These are phyloP conservation scores for Hirsutella rhossiliensis DNA, from an alignment of 2,329 filamentous ascomycete genomes.

Conservation along the genomic window DNA sequence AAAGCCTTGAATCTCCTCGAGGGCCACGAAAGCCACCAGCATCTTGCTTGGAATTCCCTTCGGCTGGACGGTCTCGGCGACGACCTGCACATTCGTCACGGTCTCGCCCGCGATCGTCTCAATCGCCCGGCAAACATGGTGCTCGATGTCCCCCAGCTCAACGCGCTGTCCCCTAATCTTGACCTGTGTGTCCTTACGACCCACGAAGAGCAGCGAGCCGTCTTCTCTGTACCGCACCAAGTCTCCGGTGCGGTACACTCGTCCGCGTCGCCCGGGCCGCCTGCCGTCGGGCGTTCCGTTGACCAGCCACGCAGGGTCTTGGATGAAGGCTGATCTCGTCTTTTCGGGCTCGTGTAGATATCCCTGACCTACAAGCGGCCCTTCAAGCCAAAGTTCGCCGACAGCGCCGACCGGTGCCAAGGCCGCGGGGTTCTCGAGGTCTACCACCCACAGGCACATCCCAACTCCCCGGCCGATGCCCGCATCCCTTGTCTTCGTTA, in stretches of 20 bases:
- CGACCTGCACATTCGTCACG: neutral
- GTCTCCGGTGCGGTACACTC: slow-evolving; percentile 27
- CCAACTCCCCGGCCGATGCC: neutral
- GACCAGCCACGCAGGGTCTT: slow-evolving; percentile 20
- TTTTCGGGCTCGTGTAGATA: slow-evolving; percentile 34
- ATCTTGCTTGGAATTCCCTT: neutral
- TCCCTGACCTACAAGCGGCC: slow-evolving; percentile 32
- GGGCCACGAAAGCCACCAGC: slow-evolving; percentile 2
- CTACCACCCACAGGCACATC: neutral
- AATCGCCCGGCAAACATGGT: neutral
- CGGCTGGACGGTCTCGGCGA: slow-evolving; percentile 2
- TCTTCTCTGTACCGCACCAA: neutral
- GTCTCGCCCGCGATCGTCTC: neutral
- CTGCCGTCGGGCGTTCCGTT: neutral
- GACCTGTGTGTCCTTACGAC: slow-evolving; percentile 1
- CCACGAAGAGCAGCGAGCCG: neutral
- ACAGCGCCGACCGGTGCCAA: slow-evolving; percentile 17
- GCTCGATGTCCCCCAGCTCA: slow-evolving; percentile 1
- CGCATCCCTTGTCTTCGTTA: neutral
- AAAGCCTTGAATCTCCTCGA: neutral
- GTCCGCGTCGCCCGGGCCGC: neutral
- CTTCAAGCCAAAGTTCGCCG: slow-evolving; percentile 26
- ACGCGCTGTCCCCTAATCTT: slow-evolving; percentile 1
- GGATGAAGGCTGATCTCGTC: slow-evolving; percentile 31
- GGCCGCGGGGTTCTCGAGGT: slow-evolving; percentile 15